phyloP scores from a whole-genome alignment of 352 stramenopile species.

The Saprolegnia parasitica region DNA sequence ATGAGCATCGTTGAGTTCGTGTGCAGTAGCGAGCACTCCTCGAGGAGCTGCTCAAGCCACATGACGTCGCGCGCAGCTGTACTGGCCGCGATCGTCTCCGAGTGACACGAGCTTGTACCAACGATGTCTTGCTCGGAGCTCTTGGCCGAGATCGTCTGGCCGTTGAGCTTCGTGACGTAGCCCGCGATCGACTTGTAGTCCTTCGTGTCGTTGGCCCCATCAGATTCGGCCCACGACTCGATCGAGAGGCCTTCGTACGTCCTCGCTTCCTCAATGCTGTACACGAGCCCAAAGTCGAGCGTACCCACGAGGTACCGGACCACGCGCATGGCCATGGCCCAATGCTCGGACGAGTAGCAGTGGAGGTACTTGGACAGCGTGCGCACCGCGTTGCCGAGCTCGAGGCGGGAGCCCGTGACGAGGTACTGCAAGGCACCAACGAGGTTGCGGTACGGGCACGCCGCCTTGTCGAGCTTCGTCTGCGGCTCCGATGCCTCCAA shows the following conservation, averaged over 20 bases:
- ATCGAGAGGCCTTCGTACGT: not conserved
- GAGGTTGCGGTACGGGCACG: slow-evolving; percentile 23
- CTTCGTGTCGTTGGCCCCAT: not conserved
- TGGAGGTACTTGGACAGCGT: not conserved
- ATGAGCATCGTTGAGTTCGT: slow-evolving; percentile 4
- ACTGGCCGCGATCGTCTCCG: not conserved
- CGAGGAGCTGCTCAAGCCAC: slow-evolving; percentile 3
- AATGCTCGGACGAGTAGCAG: not conserved
- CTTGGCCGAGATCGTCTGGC: not conserved
- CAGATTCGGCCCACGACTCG: not conserved
- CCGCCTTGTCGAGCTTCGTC: too few species aligned
- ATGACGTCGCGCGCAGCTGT: not conserved
- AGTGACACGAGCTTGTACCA: not conserved
- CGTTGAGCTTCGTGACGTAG: slow-evolving; percentile 19
- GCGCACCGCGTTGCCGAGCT: not conserved
- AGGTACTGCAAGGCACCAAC: slow-evolving; percentile 22
- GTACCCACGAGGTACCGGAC: not conserved
- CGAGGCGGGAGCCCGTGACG: not conserved
- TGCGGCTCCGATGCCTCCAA: too few species aligned
- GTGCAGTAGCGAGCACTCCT: not conserved
- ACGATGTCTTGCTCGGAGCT: not conserved
- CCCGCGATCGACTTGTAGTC: not conserved
- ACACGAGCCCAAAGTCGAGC: not conserved
- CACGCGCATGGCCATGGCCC: slow-evolving; percentile 8
- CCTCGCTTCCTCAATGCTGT: not conserved